Percentiles rank a stretch among this genome's conserved stretches.
These are phyloP conservation scores for Trichoderma aggressivum DNA, from an alignment of 2,329 filamentous ascomycete genomes.

Conservation along the genomic window DNA sequence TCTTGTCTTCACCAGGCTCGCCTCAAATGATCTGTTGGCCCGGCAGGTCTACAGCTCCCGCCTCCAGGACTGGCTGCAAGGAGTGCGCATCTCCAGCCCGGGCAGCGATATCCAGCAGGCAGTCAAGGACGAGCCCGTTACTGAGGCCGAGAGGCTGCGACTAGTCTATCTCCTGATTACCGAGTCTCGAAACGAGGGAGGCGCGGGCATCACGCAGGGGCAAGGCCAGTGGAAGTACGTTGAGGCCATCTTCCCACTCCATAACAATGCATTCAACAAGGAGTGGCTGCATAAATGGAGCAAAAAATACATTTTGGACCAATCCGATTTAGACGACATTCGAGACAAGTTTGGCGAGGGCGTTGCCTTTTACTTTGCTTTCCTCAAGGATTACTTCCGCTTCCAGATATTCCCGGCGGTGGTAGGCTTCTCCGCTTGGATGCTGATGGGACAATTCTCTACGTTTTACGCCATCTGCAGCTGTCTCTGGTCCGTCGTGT, in stretches of 20 bases:
- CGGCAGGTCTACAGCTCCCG: slow-evolving; percentile 82
- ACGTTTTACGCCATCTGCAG: slow-evolving; percentile 74
- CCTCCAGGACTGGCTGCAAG: slow-evolving; percentile 91
- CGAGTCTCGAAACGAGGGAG: slow-evolving; percentile 68
- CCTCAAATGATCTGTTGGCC: slow-evolving; percentile 69
- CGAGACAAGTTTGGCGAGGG: slow-evolving; percentile 75
- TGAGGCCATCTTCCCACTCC: slow-evolving; percentile 72
- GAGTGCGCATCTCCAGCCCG: slow-evolving; percentile 74
- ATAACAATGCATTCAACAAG: slow-evolving; percentile 73
- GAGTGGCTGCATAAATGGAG: slow-evolving; percentile 73
- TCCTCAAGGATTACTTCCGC: slow-evolving; percentile 84
- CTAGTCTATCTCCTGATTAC: slow-evolving; percentile 84
- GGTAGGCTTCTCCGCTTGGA: slow-evolving; percentile 73
- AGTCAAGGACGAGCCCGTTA: slow-evolving; percentile 71
- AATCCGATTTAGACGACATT: slow-evolving; percentile 68
- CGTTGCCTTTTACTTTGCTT: slow-evolving; percentile 94
- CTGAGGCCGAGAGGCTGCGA: slow-evolving; percentile 82
- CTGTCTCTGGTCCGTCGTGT: slow-evolving; percentile 82
- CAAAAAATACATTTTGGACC: slow-evolving; percentile 64
- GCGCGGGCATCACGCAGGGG: slow-evolving; percentile 71
- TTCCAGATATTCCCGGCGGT: slow-evolving; percentile 80
- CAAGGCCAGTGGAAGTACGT: slow-evolving; percentile 70
- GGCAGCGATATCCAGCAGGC: slow-evolving; percentile 66
- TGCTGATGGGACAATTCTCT: slow-evolving; percentile 82
- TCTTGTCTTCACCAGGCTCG: slow-evolving; percentile 78